Conservation (phyloP, 2,329 filamentous ascomycete species). For the Calcarisporium arbuscula region DNA sequence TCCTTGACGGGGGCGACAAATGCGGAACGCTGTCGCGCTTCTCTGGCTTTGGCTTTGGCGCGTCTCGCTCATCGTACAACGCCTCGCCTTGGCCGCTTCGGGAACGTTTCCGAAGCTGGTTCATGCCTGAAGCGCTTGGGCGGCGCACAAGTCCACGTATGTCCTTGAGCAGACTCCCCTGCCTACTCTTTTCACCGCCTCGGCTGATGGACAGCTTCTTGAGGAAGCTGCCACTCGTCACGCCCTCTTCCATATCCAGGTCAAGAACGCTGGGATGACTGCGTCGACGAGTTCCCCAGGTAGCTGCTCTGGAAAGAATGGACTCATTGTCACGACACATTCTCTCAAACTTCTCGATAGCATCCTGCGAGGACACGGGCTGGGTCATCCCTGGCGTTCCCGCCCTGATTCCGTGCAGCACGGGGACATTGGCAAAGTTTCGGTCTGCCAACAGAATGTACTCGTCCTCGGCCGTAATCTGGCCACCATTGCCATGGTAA, state of each 20-base stretch:
- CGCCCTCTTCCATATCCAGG: conserved; percentile 45
- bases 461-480: conserved; percentile 39
- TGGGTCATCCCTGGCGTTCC: conserved; percentile 29
- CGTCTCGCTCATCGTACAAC: conserved; percentile 11
- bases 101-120: conserved; percentile 45
- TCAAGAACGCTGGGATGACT: conserved; percentile 56
- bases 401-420: conserved; percentile 37
- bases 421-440: conserved; percentile 44
- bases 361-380: conserved; percentile 45
- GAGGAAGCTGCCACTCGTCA: conserved; percentile 54
- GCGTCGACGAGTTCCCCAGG: conserved; percentile 62
- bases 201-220: conserved; percentile 54
- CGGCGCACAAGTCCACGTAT: conserved; percentile 44
- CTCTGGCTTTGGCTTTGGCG: conserved; percentile 21
- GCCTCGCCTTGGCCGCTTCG: conserved; percentile 31
- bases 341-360: conserved; percentile 46
- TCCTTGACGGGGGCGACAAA: conserved; percentile 45
- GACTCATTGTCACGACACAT: conserved; percentile 51
- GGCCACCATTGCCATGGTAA: conserved; percentile 32
- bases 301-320: conserved; percentile 57
- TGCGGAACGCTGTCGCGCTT: conserved; percentile 37
- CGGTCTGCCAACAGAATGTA: conserved; percentile 42
- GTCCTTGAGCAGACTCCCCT: conserved; percentile 40
- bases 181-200: conserved; percentile 35
- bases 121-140: conserved; percentile 36